Base-by-base conservation (phyloP, 2,329 filamentous ascomycete genomes). In the Ophiostoma novo-ulmi region DNA sequence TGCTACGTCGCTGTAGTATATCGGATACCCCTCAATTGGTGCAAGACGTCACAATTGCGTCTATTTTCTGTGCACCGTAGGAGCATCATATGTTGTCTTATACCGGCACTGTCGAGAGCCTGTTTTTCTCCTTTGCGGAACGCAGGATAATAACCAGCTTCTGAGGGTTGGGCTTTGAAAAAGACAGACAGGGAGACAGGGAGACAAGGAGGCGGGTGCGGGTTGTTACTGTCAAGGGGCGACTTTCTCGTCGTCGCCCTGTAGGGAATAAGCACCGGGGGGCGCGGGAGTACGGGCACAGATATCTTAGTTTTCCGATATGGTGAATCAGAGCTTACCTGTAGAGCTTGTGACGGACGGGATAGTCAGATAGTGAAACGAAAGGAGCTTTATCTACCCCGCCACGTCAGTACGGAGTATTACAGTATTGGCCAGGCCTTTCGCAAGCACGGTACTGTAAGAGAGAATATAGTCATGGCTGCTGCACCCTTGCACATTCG, bases 21-120 rank as follows among this genome's bases (percentile, higher is more conserved):
- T 26, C 52, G 31, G n/a, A 26, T 14, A 58, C 52, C 52, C 52
- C 52, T 58, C 22, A 13, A 13, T 26, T 58, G n/a, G 2, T 31
- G 22, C 52, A 58, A 58, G 52, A 58, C 52, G 52, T 58, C 48
- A 55, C 48, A 55, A 55, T 48, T 48, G n/a, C 44, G 44, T 48
- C 6, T 39, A 39, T 39, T 11, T 39, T 10, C 11, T 39, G 11
- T 39, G 11, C 38, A 39, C 38, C 6, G 6, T 10, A 44, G 41
- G 5, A 17, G 41, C 14, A 13, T 0, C 41, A 20, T 44, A 44
- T 44, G 11, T 17, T 44, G 20, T 44, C 41, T 39, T 39, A 39
- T 39, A 2, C 38, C 11, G 11, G 38, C 10, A 39, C 41, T 44
- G 41, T 17, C 3, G 0, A 44, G 14, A 44, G 41, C 41, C 22